Evolutionary conservation across 192 early-diverging fungal genomes (phyloP), one percentile per base, ranked within the genome.

Genomic region (Helicostylum pulchrum): DNA sequence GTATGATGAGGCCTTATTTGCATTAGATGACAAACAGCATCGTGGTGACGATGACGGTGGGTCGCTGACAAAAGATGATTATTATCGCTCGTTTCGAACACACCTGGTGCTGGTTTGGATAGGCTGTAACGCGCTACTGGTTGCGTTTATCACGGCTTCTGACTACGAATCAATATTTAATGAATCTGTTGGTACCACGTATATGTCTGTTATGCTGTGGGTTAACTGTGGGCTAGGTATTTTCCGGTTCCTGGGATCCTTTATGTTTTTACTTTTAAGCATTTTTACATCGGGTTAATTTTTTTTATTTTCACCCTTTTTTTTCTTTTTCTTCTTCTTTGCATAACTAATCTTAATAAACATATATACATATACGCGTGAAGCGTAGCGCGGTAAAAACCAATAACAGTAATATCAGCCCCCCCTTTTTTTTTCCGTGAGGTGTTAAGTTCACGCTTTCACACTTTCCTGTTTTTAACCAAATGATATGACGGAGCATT

Each of bases 51-150:
- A 39, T 4, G 36, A 10, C 0, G 36, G 36, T 39, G 36, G 36
- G 46, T 60, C 42, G 4, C 8, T 44, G 20, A 58, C 54, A 23
- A 31, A 86, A 69, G 94, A 95, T 70, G 94, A 97, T 54, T 83
- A 90, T 60, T 92, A 93, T 82, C 86, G 86, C 59, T 84, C 86
- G 39, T 95, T 95, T 85, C 84, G 95, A 39, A 95, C 94, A 3
- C 77, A 78, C 11, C 76, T 95, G 31, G 86, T 97, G 19, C 77
- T 95, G 3, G 68, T 78, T 21, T 97, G 95, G 95, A 84, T 94
- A 65, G 86, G 89, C 32, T 84, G 83, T 65, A 97, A 97, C 67
- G 83, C 82, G 3, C 34, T 91, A 19, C 70, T 97, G 11, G 85
- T 90, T 39, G 81, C 82, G 47, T 67, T 87, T 36, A 78, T 96